Evolutionary conservation across 2,329 filamentous ascomycete species (phyloP), one percentile per base, ranked within the genome.

Genomic region (Aaosphaeria arxii): DNA sequence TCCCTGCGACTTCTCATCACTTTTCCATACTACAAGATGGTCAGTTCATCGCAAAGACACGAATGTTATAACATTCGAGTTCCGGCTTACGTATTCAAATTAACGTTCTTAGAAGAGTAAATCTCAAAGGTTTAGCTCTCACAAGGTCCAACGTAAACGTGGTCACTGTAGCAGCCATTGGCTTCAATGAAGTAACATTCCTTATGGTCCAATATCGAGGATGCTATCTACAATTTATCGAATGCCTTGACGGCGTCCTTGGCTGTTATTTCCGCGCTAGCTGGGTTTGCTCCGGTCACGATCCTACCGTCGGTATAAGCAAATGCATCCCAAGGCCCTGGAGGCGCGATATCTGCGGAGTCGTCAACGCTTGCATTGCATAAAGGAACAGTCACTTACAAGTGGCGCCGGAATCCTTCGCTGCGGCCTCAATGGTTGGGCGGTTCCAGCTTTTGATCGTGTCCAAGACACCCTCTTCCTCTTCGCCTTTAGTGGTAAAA

Each of bases 401-500:
- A 1, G 48, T 62, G 4, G 63, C 66, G 13, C 64, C 64, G 4
- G 44, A 43, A 11, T 46, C 46, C 4, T 52, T 61, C 2, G 61
- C 63, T 4, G 54, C 48, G 7, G 48, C 48, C 44, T 67, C 64
- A 39, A 67, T 61, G 0, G 62, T 62, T 9, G 58, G 55, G n/a
- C 50, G 45, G 7, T 63, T 57, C 66, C 66, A 70, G 45, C 53
- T 57, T 45, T 59, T 53, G 36, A 70, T 64, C 9, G 58, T 65
- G 38, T 63, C 63, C 11, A 68, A 49, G 5, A 69, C 59, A 5
- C 60, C 61, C 42, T 62, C 56, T 11, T 65, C 63, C 17, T 66
- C 55, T 43, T 70, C 64, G 24, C 56, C 66, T 44, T 52, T 46
- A 3, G 63, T 70, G 4, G 64, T 70, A 52, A 70, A 70, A 41